Evolutionary conservation across 176 grass and related monocot genomes (phyloP).

Genomic region (Oryza punctata): DNA sequence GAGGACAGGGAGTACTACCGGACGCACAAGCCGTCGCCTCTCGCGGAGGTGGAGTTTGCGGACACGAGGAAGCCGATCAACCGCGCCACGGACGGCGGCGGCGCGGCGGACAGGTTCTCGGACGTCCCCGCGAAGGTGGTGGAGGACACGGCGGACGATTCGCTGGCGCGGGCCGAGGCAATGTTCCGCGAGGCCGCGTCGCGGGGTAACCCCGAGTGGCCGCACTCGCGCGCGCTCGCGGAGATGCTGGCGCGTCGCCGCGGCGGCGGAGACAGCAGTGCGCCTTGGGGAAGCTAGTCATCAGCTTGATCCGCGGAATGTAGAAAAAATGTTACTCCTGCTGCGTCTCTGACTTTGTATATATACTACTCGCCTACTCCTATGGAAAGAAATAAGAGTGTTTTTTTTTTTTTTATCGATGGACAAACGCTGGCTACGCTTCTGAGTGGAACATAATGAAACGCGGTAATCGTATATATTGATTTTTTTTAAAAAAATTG

Average conservation of each 20-base stretch:
- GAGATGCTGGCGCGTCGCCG: constrained; percentile 53
- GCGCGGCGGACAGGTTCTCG: constrained; percentile 4
- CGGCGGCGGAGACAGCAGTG: neutral
- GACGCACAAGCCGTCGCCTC: constrained; percentile 78
- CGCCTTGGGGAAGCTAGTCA: constrained; percentile 16
- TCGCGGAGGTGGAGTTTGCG: constrained; percentile 65
- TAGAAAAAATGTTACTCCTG: too few species aligned
- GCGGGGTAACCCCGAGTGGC: constrained; percentile 62
- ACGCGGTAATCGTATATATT: too few species aligned
- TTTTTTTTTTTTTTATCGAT: too few species aligned
- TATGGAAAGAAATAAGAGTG: too few species aligned
- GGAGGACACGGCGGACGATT: constrained; percentile 62
- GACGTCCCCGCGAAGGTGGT: constrained; percentile 27
- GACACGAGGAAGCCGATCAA: constrained; percentile 77
- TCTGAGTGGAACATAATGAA: too few species aligned
- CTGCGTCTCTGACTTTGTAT: too few species aligned
- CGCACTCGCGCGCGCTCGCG: constrained; percentile 65
- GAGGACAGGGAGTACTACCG: constrained; percentile 67
- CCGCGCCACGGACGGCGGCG: constrained; percentile 41
- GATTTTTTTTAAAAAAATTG: too few species aligned
- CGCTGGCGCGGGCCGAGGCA: constrained; percentile 64
- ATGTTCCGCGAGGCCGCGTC: constrained; percentile 53
- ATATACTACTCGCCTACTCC: too few species aligned
- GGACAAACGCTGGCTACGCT: too few species aligned
- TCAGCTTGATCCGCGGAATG: too few species aligned